Evolutionary conservation across 768 basidiomycete species (phyloP).

Genomic region (Lentinus tigrinus): DNA sequence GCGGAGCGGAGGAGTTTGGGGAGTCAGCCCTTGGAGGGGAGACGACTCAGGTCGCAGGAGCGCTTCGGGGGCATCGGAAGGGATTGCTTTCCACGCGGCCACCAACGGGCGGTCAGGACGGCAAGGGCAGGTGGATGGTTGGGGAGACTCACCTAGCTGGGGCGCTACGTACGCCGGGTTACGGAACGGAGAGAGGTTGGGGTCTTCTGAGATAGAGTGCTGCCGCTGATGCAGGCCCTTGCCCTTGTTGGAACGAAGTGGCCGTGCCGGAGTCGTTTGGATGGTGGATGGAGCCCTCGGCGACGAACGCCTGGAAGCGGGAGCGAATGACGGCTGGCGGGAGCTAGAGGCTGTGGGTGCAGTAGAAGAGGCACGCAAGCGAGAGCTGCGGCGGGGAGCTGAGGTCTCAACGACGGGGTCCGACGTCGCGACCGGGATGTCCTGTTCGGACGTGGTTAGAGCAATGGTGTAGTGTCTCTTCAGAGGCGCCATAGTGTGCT

Average conservation of each 20-base stretch:
- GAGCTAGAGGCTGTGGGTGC: no score
- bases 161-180: background rate
- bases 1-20: no score
- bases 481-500: background rate
- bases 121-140: background rate
- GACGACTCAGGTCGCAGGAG: no score
- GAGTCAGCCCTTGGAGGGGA: no score
- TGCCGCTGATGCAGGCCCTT: background rate
- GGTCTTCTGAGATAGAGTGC: background rate
- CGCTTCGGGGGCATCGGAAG: no score
- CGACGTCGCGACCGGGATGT: conserved; percentile 1
- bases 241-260: background rate
- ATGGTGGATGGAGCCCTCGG: background rate
- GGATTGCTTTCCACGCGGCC: no score
- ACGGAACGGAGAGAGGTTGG: background rate
- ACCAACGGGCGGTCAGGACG: background rate
- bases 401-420: background rate
- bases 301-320: background rate
- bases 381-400: background rate
- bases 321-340: no score
- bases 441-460: background rate
- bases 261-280: background rate
- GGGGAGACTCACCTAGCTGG: background rate
- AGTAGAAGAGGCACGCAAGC: background rate
- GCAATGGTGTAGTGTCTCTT: background rate